phyloP scores from a whole-genome alignment of 495 filamentous ascomycete species.

The Penicillium robsamsonii region DNA sequence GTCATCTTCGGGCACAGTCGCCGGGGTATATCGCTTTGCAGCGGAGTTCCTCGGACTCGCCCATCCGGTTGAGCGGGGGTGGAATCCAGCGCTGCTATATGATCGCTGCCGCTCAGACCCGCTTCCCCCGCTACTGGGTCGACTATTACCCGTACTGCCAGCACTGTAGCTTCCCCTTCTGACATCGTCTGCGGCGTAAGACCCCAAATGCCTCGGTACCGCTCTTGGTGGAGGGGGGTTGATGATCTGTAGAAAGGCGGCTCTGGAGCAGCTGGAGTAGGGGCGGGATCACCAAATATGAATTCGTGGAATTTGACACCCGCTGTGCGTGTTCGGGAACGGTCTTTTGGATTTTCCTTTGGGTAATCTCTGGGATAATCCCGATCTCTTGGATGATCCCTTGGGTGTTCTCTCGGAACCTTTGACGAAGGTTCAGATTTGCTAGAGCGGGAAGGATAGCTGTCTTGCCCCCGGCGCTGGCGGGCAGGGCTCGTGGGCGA shows the following conservation, averaged over 20 bases:
- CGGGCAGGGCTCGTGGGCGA: slow-evolving; percentile 29
- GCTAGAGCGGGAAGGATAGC: slow-evolving; percentile 14
- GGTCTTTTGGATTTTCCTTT: slow-evolving; percentile 19
- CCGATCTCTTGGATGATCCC: not conserved
- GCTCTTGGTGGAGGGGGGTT: slow-evolving; percentile 21
- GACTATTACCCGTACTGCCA: slow-evolving; percentile 22
- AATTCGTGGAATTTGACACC: slow-evolving; percentile 34
- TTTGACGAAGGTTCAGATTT: slow-evolving; percentile 19
- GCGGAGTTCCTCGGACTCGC: slow-evolving; percentile 20
- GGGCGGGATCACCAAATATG: slow-evolving; percentile 26
- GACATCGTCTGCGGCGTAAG: slow-evolving; percentile 16
- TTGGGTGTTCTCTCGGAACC: not conserved
- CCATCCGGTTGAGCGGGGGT: slow-evolving; percentile 12
- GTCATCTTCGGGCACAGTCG: slow-evolving; percentile 15
- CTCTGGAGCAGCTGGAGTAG: slow-evolving; percentile 25
- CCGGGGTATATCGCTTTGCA: slow-evolving; percentile 24
- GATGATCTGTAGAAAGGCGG: slow-evolving; percentile 24
- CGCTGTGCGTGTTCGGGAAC: slow-evolving; percentile 24
- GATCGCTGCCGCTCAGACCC: slow-evolving; percentile 29
- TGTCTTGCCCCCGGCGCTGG: slow-evolving; percentile 16
- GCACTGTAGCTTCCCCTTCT: slow-evolving; percentile 28
- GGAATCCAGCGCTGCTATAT: slow-evolving; percentile 23
- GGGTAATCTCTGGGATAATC: not conserved
- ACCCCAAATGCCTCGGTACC: slow-evolving; percentile 22
- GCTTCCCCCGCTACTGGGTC: slow-evolving; percentile 26